These are phyloP conservation scores for Pseudomonodictys pantanalensis DNA, from an alignment of 495 filamentous ascomycete species.

Conservation along the genomic window DNA sequence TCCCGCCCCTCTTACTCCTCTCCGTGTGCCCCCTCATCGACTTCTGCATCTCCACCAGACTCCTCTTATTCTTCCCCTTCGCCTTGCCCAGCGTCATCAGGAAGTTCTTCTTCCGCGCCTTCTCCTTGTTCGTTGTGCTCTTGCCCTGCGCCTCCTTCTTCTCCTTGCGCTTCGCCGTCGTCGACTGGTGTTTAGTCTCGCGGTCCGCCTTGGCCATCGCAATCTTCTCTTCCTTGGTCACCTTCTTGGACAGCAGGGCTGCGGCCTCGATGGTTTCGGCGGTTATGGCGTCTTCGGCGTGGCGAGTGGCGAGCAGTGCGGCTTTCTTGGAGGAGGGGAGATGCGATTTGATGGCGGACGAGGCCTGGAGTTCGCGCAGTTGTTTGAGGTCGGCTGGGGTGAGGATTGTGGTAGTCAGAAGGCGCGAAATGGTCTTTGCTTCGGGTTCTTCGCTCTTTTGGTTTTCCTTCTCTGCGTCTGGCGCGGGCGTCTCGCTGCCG, in stretches of 20 bases:
- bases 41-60: conserved; percentile 75
- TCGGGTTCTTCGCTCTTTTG: conserved; percentile 27
- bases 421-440: conserved; percentile 50
- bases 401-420: conserved; percentile 84
- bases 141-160: conserved; percentile 85
- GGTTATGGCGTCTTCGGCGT: conserved; percentile 79
- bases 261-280: conserved; percentile 79
- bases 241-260: conserved; percentile 64
- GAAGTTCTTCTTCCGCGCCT: conserved; percentile 94
- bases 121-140: conserved; percentile 97
- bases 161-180: conserved; percentile 73
- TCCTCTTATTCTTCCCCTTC: conserved; percentile 86
- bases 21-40: conserved; percentile 79
- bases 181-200: conserved; percentile 73
- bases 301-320: conserved; percentile 49
- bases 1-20: conserved; percentile 77
- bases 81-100: conserved; percentile 97
- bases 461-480: conserved; percentile 42
- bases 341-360: conserved; percentile 65
- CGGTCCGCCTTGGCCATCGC: conserved; percentile 75
- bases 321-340: conserved; percentile 49
- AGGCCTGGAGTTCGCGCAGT: conserved; percentile 76
- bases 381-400: conserved; percentile 91
- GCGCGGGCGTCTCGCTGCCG: conserved; percentile 7
- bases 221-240: conserved; percentile 76